A percentile compares a stretch with the other conserved stretches of the same genome.
Conservation (phyloP, 2,329 filamentous ascomycete genomes). For the Aspergillus neotritici region DNA sequence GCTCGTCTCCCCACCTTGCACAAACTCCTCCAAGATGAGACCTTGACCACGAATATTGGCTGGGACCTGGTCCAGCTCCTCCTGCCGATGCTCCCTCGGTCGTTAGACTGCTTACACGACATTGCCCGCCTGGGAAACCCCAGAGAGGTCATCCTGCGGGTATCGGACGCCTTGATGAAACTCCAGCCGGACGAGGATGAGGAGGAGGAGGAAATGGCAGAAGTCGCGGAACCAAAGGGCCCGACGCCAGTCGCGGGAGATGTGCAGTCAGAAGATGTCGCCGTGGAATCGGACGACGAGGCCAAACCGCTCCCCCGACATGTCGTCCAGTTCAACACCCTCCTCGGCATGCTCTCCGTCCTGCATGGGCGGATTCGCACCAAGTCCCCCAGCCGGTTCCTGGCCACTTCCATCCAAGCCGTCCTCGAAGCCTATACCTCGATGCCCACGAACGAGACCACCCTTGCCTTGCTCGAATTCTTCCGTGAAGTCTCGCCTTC, state of each 20-base stretch:
- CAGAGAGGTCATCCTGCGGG: slow-evolving; percentile 58
- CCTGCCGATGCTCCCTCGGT: slow-evolving; percentile 54
- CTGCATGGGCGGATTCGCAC: slow-evolving; percentile 59
- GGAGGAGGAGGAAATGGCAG: slow-evolving; percentile 25
- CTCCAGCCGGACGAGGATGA: slow-evolving; percentile 46
- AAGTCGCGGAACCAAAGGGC: neutral
- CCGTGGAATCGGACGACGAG: slow-evolving; percentile 12
- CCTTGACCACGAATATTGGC: slow-evolving; percentile 58
- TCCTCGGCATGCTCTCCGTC: slow-evolving; percentile 49
- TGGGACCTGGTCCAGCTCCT: slow-evolving; percentile 62
- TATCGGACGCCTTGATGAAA: slow-evolving; percentile 55
- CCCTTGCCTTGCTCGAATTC: slow-evolving; percentile 52
- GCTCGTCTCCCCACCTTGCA: slow-evolving; percentile 55
- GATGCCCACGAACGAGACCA: slow-evolving; percentile 52
- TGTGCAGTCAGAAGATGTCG: slow-evolving; percentile 1
- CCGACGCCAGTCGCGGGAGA: neutral
- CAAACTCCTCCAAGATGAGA: slow-evolving; percentile 55
- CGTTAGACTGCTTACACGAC: slow-evolving; percentile 55
- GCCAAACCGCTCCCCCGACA: slow-evolving; percentile 20
- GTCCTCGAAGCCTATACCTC: slow-evolving; percentile 55
- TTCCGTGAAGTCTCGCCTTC: slow-evolving; percentile 53
- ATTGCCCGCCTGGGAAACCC: slow-evolving; percentile 59
- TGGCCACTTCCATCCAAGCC: slow-evolving; percentile 59
- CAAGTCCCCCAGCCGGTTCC: slow-evolving; percentile 58
- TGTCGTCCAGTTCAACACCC: slow-evolving; percentile 38